Conservation (phyloP, 306 rosid species). For the Dicorynia guianensis region DNA sequence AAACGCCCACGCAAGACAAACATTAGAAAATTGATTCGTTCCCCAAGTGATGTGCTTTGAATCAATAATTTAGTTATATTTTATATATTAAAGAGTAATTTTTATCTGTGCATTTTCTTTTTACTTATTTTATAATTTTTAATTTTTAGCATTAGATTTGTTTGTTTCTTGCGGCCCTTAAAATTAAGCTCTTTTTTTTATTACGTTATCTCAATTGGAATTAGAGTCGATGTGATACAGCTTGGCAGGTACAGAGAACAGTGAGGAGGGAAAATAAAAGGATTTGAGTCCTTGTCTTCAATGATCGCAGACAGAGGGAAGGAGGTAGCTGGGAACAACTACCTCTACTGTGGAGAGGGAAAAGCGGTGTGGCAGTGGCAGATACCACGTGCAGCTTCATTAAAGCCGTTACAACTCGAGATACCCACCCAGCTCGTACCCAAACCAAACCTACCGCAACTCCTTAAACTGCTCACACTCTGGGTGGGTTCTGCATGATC, state of each 20-base stretch:
- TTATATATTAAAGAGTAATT: too few relatives aligned
- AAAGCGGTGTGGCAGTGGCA: conserved; percentile 52
- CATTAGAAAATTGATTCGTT: conserved; percentile 1
- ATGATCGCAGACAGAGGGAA: too few relatives aligned
- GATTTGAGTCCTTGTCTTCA: background rate
- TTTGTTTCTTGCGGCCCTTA: background rate
- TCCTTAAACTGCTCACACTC: conserved; percentile 21
- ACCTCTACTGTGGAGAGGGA: background rate
- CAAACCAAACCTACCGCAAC: conserved; percentile 67
- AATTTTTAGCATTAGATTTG: too few relatives aligned
- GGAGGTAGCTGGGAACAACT: conserved; percentile 64
- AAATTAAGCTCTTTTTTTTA: background rate
- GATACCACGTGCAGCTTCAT: conserved; percentile 78
- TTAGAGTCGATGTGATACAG: background rate
- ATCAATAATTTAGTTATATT: too few relatives aligned
- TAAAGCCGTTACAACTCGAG: conserved; percentile 7
- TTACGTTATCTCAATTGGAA: background rate
- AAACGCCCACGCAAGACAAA: background rate
- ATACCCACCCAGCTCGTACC: conserved; percentile 30
- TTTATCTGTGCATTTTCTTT: too few relatives aligned
- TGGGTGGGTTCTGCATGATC: conserved; percentile 8
- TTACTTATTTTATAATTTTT: too few relatives aligned
- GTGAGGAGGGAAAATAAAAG: background rate
- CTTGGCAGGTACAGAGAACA: too few relatives aligned
- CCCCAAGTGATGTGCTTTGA: conserved; percentile 9